phyloP scores from a whole-genome alignment of 2,329 filamentous ascomycete species.

The Colletotrichum brevisporum region DNA sequence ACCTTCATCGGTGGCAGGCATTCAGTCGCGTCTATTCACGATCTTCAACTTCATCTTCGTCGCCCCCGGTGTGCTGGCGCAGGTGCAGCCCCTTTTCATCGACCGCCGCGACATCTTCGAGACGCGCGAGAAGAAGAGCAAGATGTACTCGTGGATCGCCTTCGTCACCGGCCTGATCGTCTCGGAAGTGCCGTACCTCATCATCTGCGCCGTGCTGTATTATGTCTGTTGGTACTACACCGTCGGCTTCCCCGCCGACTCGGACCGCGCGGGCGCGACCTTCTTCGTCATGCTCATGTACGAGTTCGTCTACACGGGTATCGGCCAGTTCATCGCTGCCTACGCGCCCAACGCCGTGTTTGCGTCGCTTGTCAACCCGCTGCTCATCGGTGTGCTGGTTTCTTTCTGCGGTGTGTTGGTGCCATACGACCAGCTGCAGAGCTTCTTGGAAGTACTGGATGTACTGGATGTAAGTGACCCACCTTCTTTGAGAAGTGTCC shows the following conservation, averaged over 20 bases:
- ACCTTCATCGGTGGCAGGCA: conserved; percentile 58
- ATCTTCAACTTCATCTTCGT: conserved; percentile 76
- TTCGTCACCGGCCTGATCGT: conserved; percentile 68
- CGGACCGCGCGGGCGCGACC: conserved; percentile 63
- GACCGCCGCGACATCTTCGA: conserved; percentile 71
- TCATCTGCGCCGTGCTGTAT: conserved; percentile 62
- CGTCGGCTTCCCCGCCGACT: conserved; percentile 62
- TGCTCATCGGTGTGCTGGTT: conserved; percentile 71
- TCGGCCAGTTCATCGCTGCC: conserved; percentile 75
- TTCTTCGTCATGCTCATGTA: conserved; percentile 71
- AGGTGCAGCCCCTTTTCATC: conserved; percentile 72
- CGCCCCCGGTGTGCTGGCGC: conserved; percentile 69
- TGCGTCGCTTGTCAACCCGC: conserved; percentile 69
- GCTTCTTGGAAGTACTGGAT: conserved; percentile 79
- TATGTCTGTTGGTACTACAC: conserved; percentile 72
- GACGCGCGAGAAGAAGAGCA: conserved; percentile 71
- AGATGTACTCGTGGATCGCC: conserved; percentile 72
- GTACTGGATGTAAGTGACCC: conserved; percentile 17
- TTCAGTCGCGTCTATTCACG: conserved; percentile 71
- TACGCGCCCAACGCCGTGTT: conserved; percentile 74
- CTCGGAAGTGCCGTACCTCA: conserved; percentile 62
- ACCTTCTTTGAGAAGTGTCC: not conserved
- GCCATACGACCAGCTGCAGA: conserved; percentile 72
- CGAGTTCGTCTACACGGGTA: conserved; percentile 72
- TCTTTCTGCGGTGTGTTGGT: conserved; percentile 84